Evolutionary conservation across 768 basidiomycete genomes (phyloP), one percentile per base, ranked within the genome.

Genomic region (Xanthoconium stramineum): DNA sequence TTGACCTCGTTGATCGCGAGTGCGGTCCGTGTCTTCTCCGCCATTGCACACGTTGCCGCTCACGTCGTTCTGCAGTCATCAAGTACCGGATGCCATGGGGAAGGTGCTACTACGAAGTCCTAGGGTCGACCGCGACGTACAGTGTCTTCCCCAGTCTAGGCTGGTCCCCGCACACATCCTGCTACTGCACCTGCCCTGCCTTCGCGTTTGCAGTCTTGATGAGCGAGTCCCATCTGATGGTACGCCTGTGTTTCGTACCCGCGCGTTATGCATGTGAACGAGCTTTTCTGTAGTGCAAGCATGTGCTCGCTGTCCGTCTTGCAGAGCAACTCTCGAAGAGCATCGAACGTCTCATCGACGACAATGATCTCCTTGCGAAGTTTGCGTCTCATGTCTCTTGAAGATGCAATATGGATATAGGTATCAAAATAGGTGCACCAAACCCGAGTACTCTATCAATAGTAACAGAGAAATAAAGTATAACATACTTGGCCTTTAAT

Each of bases 141-240:
- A 73, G 75, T 32, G 83, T 91, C 53, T 75, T 76, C 50, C 73
- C 76, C 37, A 73, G 78, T 43, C 73, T 86, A 20, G 74, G 76
- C 58, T 72, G 79, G 47, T 65, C 76, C 12, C 64, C 70, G 20
- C 70, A 74, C 5, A 59, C 64, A 35, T 75, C 80, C 12, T 78
- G 78, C 57, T 90, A 84, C 58, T 92, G 91, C 68, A 80, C 85
- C 14, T 93, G 90, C 63, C 86, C 88, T 3, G 83, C 91, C 0
- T 92, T 89, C 64, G 70, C 81, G 5, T 84, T 81, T 55, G 77
- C 81, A 7, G 86, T 89, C 17, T 69, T 92, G 35, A 72, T 80
- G 47, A 76, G 81, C 17, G 78, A 80, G 44, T 78, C 81, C 2
- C 83, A 89, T 64, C 64, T 84, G 19, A 85, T 88, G 86, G 91